These are phyloP conservation scores for Lentinula raphanica DNA, from an alignment of 768 basidiomycete genomes.

Conservation along the genomic window DNA sequence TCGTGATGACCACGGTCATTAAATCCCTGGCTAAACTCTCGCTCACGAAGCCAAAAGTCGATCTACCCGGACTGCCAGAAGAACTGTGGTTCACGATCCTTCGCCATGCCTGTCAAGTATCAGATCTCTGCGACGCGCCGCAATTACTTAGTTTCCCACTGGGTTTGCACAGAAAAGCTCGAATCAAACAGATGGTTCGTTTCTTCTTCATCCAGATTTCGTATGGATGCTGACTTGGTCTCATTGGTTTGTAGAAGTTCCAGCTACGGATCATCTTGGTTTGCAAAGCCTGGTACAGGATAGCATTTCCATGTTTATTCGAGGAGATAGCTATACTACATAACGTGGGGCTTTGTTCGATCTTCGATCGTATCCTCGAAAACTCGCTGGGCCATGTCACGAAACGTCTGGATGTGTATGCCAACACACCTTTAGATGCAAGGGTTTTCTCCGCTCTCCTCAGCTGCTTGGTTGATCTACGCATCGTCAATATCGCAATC, in stretches of 20 bases:
- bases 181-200: background rate
- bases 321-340: background rate
- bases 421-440: too few species aligned
- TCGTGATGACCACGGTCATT: slow-evolving; percentile 1
- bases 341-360: too few species aligned
- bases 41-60: background rate
- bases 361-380: too few species aligned
- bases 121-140: background rate
- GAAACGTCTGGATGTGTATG: too few species aligned
- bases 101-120: background rate
- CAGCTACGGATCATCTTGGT: background rate
- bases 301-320: background rate
- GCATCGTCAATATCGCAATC: too few species aligned
- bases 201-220: too few species aligned
- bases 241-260: background rate
- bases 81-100: background rate
- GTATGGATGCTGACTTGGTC: background rate
- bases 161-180: background rate
- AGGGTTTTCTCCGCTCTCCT: too few species aligned
- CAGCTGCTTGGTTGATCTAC: too few species aligned
- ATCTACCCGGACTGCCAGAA: background rate
- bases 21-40: background rate
- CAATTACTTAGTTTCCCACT: background rate
- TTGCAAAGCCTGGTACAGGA: background rate
- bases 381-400: too few species aligned